These are phyloP conservation scores for Didymella sp. DNA, from an alignment of 2,329 filamentous ascomycete species.

Conservation along the genomic window DNA sequence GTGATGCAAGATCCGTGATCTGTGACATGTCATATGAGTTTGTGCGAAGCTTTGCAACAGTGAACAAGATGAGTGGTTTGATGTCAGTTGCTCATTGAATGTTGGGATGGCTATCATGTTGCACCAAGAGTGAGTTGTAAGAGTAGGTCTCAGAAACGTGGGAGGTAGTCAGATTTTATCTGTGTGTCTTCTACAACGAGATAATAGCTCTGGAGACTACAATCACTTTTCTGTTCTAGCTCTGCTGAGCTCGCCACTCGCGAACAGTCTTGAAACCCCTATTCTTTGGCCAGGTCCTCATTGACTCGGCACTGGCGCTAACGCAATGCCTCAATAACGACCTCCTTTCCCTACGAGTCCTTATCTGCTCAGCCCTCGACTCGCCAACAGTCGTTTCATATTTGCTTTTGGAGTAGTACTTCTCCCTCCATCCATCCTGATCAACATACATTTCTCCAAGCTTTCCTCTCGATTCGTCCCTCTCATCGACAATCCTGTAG, in stretches of 20 bases:
- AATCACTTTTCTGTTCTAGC: too few relatives aligned
- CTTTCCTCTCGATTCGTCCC: background rate
- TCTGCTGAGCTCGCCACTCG: too few relatives aligned
- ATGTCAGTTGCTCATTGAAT: background rate
- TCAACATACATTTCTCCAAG: background rate
- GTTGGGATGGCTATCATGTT: constrained; percentile 2
- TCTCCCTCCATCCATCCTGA: background rate
- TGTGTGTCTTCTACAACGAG: too few relatives aligned
- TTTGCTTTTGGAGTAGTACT: background rate
- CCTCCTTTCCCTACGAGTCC: background rate
- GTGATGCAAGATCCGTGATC: constrained; percentile 9
- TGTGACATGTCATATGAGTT: constrained; percentile 1
- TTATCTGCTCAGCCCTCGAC: background rate
- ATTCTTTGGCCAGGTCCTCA: background rate
- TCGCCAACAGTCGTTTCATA: background rate
- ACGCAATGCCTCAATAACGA: background rate
- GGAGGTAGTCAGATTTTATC: too few relatives aligned
- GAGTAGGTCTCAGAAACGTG: too few relatives aligned
- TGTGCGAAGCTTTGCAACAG: too few relatives aligned
- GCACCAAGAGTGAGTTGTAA: too few relatives aligned
- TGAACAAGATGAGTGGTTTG: background rate
- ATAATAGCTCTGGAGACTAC: too few relatives aligned
- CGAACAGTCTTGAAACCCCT: background rate
- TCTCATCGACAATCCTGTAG: background rate
- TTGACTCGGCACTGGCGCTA: background rate